Conservation (phyloP, 192 early-diverging fungal genomes). For the Funneliformis mosseae region DNA sequence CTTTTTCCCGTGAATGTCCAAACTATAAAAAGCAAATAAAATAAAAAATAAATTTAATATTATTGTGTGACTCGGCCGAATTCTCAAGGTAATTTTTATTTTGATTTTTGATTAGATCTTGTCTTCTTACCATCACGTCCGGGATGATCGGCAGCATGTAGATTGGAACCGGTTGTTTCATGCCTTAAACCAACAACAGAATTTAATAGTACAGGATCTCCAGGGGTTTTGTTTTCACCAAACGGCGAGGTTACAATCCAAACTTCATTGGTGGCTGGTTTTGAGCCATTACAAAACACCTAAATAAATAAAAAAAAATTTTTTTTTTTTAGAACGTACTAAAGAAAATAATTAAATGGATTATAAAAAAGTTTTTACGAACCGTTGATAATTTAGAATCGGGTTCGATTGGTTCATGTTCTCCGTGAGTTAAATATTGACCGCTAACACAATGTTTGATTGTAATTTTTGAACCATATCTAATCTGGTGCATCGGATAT, state of each 20-base stretch:
- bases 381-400: slow-evolving; percentile 2
- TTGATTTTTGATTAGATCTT: neutral
- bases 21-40: neutral
- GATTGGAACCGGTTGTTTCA: neutral
- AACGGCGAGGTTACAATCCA: slow-evolving; percentile 6
- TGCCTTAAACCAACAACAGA: slow-evolving; percentile 4
- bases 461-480: slow-evolving; percentile 14
- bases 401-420: slow-evolving; percentile 3
- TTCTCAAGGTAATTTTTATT: no score
- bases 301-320: neutral
- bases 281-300: slow-evolving; percentile 1
- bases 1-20: neutral
- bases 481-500: slow-evolving; percentile 11
- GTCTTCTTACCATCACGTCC: neutral
- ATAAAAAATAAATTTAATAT: no score
- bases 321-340: neutral
- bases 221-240: slow-evolving; percentile 6
- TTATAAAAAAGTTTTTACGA: neutral
- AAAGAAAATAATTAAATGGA: no score
- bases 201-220: slow-evolving; percentile 7
- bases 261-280: neutral
- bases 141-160: neutral
- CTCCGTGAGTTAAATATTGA: slow-evolving; percentile 9
- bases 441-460: slow-evolving; percentile 14
- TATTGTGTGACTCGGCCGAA: no score